Base-by-base conservation (phyloP, 2,329 filamentous ascomycete genomes). In the Penicillium nordicum region DNA sequence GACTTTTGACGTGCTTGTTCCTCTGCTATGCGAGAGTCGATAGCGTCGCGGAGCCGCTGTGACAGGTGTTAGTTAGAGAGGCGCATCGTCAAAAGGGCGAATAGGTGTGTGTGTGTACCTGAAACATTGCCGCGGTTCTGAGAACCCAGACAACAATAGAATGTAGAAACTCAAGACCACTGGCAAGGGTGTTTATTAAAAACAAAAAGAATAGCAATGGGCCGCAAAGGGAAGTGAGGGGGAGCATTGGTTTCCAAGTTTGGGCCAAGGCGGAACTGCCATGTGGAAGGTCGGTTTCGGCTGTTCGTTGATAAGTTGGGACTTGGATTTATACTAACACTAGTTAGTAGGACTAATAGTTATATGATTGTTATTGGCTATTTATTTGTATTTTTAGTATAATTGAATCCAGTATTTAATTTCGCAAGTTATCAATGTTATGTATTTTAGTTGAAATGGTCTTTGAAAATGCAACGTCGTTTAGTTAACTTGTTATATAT, bases 21-120 rank as follows among this genome's bases (percentile, higher is more conserved):
- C 77, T 96, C 91, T 68, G 91, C 89, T 68, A 97, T 94, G 68
- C 88, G 88, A 67, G 87, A 86, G 72, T 96, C 90, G 72, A 96
- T 91, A 57, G 88, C 89, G 68, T 88, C 89, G 78, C 90, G 89
- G 66, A 96, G 80, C 79, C 89, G 85, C 89, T 94, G 71, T 40
- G 21, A 49, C 5, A n/a, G 18, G 29, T 36, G 45, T 47, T 49
- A 49, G 12, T 40, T 16, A 25, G 27, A 12, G 41, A 32, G 47
- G 53, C 36, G 21, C 42, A 62, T 40, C 16, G 10, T 23, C 49
- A 44, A 47, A 48, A 36, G 44, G 21, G 14, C 41, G 30, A 30
- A 45, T 27, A 45, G 21, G 12, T 53, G 21, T 21, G 30, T 53
- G 12, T 53, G 21, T 21, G 30, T 53, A 67, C 64, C 63, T 66